phyloP scores from a whole-genome alignment of 192 early-diverging fungal genomes.

The Lunasporangiospora selenospora region DNA sequence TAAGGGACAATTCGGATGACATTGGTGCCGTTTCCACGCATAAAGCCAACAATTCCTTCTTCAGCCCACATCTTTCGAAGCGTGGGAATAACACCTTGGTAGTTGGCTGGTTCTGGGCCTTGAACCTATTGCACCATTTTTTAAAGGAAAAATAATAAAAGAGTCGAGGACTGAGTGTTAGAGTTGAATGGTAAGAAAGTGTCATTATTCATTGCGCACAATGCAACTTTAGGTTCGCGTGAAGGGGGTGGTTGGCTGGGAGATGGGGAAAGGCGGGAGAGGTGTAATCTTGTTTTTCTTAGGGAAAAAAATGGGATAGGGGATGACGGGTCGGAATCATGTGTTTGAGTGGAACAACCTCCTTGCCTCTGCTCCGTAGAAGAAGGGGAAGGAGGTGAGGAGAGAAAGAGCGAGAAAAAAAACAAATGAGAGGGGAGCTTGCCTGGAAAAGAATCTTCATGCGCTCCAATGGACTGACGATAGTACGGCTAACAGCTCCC shows the following conservation, averaged over 20 bases:
- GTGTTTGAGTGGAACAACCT: not conserved
- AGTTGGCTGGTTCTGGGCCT: conserved; percentile 66
- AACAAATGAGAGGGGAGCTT: conserved; percentile 3
- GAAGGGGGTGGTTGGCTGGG: too few species aligned
- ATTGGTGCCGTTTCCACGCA: conserved; percentile 87
- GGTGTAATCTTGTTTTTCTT: too few species aligned
- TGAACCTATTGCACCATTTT: conserved; percentile 46
- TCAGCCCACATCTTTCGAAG: conserved; percentile 80
- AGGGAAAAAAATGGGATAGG: not conserved
- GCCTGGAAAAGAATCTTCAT: conserved; percentile 90
- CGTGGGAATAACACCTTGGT: conserved; percentile 75
- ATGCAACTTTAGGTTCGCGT: not conserved
- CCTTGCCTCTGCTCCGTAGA: not conserved
- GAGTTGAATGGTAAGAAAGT: not conserved
- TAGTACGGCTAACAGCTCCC: conserved; percentile 79
- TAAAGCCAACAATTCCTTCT: conserved; percentile 74
- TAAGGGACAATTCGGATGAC: conserved; percentile 85
- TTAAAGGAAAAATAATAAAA: not conserved
- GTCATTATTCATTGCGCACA: not conserved
- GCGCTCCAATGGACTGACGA: conserved; percentile 81
- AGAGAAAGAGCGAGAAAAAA: not conserved
- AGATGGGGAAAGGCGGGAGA: too few species aligned
- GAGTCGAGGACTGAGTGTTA: not conserved
- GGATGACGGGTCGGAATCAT: too few species aligned
- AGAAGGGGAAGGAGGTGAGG: too few species aligned